Evolutionary conservation across 768 basidiomycete genomes (phyloP).

Genomic region (Lactarius deliciosus): DNA sequence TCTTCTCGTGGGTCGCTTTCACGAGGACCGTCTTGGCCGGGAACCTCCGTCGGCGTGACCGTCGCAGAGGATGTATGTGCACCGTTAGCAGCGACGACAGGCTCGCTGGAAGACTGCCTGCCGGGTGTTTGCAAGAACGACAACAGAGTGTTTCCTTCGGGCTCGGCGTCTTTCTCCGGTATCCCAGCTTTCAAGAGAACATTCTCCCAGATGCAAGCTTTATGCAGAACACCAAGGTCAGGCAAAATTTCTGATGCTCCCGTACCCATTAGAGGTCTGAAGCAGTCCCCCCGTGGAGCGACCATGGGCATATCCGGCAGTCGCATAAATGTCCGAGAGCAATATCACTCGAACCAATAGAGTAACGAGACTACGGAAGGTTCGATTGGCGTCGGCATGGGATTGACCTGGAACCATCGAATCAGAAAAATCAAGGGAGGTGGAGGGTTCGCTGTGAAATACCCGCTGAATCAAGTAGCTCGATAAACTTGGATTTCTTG

Average conservation of each 20-base stretch:
- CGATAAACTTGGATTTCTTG: conserved; percentile 60
- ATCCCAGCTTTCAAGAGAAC: conserved; percentile 68
- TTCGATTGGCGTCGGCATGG: conserved; percentile 50
- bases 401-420: conserved; percentile 42
- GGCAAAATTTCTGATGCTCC: conserved; percentile 62
- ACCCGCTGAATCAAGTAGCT: conserved; percentile 54
- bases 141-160: conserved; percentile 42
- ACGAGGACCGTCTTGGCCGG: conserved; percentile 33
- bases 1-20: conserved; percentile 52
- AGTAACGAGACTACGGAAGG: conserved; percentile 71
- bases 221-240: conserved; percentile 77
- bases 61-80: conserved; percentile 25
- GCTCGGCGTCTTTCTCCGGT: conserved; percentile 38
- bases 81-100: conserved; percentile 29
- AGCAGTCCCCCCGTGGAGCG: conserved; percentile 73
- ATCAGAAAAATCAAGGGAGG: conserved; percentile 5
- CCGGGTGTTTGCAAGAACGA: conserved; percentile 51
- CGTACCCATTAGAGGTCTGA: conserved; percentile 66
- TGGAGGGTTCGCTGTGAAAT: not conserved
- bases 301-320: conserved; percentile 78
- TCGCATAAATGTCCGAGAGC: conserved; percentile 85
- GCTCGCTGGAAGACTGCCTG: conserved; percentile 35
- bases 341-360: conserved; percentile 79
- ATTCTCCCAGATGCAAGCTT: conserved; percentile 85
- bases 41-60: conserved; percentile 29